phyloP scores from a whole-genome alignment of 768 basidiomycete species.

The Cyathus striatus region DNA sequence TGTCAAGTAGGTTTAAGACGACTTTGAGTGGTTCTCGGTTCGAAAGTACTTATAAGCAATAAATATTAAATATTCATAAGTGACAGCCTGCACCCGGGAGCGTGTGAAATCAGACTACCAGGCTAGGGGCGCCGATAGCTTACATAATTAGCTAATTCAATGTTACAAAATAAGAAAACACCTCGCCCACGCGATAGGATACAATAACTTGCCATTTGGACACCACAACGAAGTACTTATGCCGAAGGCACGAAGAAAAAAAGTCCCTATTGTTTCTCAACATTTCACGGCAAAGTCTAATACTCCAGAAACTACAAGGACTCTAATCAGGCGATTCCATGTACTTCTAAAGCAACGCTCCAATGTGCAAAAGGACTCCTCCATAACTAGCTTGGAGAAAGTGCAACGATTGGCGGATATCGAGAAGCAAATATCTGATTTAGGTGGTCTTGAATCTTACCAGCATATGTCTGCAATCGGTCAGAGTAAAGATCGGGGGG shows the following conservation, averaged over 20 bases:
- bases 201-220: too few species aligned
- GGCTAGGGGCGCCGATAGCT: too few species aligned
- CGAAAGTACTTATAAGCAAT: too few species aligned
- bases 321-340: slow-evolving; percentile 77
- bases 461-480: slow-evolving; percentile 82
- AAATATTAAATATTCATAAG: too few species aligned
- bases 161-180: too few species aligned
- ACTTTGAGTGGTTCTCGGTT: too few species aligned
- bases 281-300: slow-evolving; percentile 25
- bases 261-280: slow-evolving; percentile 23
- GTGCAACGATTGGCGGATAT: slow-evolving; percentile 42
- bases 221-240: too few species aligned
- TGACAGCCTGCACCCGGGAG: too few species aligned
- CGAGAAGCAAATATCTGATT: slow-evolving; percentile 51
- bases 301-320: slow-evolving; percentile 58
- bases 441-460: slow-evolving; percentile 81
- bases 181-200: too few species aligned
- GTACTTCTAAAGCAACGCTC: slow-evolving; percentile 67
- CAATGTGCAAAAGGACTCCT: slow-evolving; percentile 35
- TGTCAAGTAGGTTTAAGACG: too few species aligned
- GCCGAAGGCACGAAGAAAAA: slow-evolving; percentile 32
- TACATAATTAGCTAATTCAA: too few species aligned
- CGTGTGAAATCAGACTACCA: too few species aligned
- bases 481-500: slow-evolving; percentile 77
- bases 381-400: slow-evolving; percentile 12